Evolutionary conservation across 78 protist genomes (phyloP).

Genomic region (Planoprotostelium fungivorum): DNA sequence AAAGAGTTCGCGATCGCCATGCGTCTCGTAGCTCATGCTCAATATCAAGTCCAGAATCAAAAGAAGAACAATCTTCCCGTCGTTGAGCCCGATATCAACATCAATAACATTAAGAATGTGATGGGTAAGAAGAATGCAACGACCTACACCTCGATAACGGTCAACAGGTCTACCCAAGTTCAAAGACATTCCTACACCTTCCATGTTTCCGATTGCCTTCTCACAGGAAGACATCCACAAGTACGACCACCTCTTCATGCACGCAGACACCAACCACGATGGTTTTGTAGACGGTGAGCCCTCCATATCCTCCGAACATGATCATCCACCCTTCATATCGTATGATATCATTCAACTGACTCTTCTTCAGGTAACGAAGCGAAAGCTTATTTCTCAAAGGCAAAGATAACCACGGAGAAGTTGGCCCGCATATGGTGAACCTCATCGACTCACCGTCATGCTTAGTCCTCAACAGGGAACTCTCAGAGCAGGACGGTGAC

Average conservation of each 20-base stretch:
- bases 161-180: neutral
- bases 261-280: neutral
- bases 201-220: neutral
- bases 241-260: neutral
- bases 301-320: neutral
- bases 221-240: neutral
- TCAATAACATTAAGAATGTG: neutral
- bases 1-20: neutral
- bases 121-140: neutral
- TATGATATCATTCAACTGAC: neutral
- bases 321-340: too few species aligned
- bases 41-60: neutral
- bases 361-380: neutral
- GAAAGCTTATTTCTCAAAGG: neutral
- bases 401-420: neutral
- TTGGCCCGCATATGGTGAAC: neutral
- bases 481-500: neutral
- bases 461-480: neutral
- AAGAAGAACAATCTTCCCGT: neutral
- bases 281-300: neutral
- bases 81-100: neutral
- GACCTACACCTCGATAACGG: too few species aligned
- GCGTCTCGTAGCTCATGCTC: neutral
- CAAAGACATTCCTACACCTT: neutral
- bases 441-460: too few species aligned